Evolutionary conservation across 2,329 filamentous ascomycete genomes (phyloP), one percentile per base, ranked within the genome.

Genomic region (Amylocarpus encephaloides): DNA sequence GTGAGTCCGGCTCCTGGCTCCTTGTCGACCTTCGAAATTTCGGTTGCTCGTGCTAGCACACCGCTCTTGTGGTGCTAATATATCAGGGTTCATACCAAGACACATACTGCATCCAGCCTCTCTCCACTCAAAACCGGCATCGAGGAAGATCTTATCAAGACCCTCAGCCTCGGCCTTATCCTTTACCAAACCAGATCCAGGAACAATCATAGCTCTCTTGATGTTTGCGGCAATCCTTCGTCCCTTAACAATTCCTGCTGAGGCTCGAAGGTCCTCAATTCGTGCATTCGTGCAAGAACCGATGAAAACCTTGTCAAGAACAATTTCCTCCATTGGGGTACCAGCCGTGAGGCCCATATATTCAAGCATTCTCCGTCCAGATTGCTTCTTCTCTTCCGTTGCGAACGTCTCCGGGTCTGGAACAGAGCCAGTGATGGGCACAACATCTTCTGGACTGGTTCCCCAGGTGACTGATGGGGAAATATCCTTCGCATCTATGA

Each of bases 81-180:
- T 97, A 68, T 98, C 93, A 0, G 93, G 92, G 75, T 98, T 98
- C 92, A 98, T 98, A 67, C 93, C 93, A 49, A 98, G 79, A 68
- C 93, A 97, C 93, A 98, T 98, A 56, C 88, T 95, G 79, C 93
- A 98, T 44, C 93, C 93, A 59, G 93, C 93, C 73, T 98, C 93
- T 67, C 93, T 83, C 92, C 92, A 97, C 69, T 97, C 92, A 60
- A 97, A 97, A 6, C 93, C 93, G 43, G 93, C 91, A 54, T 95
- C 88, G 7, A 73, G 66, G 70, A 98, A 97, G 66, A 96, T 86
- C 74, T 90, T 88, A 71, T 97, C 88, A 4, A 98, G 82, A 47
- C 92, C 92, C 70, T 97, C 93, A 2, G 80, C 74, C 71, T 98
- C 92, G 5, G 93, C 93, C 69, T 90, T 86, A 53, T 84, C 81